Percentiles rank a stretch among this genome's conserved stretches.
These are phyloP conservation scores for Pleurotus djamor DNA, from an alignment of 768 basidiomycete species.

Conservation along the genomic window DNA sequence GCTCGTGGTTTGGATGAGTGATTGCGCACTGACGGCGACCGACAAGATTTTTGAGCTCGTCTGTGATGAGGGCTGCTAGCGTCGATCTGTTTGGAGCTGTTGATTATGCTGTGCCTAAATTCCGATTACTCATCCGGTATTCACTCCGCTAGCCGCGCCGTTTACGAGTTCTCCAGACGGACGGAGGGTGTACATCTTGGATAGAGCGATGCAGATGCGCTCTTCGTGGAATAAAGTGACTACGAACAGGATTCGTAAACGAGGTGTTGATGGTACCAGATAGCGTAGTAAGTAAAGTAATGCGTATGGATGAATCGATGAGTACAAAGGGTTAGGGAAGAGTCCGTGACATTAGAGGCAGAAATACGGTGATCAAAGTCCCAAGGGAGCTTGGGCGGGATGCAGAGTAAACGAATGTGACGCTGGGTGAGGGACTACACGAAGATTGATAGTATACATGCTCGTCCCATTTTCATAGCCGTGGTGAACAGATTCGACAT, in stretches of 20 bases:
- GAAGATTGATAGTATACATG: background rate
- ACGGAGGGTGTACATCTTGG: background rate
- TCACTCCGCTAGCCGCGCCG: background rate
- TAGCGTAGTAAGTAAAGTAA: too few species aligned
- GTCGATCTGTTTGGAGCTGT: constrained; percentile 6
- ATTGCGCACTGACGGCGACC: constrained; percentile 5
- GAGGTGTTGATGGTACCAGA: too few species aligned
- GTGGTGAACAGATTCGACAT: background rate
- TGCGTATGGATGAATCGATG: too few species aligned
- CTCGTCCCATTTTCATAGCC: background rate
- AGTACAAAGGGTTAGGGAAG: too few species aligned
- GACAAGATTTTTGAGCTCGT: background rate
- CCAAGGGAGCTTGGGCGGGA: too few species aligned
- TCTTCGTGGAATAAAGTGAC: background rate
- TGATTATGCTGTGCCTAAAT: background rate
- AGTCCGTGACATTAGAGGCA: too few species aligned
- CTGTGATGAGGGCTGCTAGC: background rate
- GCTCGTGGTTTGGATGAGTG: background rate
- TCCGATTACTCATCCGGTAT: background rate
- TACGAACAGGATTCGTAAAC: too few species aligned
- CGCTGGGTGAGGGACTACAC: background rate
- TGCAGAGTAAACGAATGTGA: background rate
- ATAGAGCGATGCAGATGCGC: background rate
- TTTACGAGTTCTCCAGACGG: background rate
- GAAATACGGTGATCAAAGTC: too few species aligned